Conservation (phyloP, 495 filamentous ascomycete genomes). For the Penicillium salamii region DNA sequence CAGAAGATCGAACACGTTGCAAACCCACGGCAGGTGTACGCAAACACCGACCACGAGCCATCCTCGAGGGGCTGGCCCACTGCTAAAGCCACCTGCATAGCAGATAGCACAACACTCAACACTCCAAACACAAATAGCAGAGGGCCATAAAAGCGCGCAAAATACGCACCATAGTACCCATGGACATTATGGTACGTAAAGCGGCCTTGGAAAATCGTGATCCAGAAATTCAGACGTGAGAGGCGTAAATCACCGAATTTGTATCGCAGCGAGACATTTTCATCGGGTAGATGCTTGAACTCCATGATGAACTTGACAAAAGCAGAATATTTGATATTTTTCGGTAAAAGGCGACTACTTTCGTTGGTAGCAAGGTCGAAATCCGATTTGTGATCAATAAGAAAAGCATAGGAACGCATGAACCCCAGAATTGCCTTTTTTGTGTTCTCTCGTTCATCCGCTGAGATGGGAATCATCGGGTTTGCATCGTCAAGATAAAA, state of each 20-base stretch:
- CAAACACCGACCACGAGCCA: background rate
- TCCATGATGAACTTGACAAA: background rate
- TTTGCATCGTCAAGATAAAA: background rate
- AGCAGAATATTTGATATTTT: background rate
- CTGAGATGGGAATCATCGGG: background rate
- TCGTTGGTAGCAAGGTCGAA: background rate
- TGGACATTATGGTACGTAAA: background rate
- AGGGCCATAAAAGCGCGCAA: background rate
- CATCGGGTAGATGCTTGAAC: background rate
- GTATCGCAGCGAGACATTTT: background rate
- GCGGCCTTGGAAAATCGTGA: background rate
- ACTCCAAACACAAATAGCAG: background rate
- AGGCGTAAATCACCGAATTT: background rate
- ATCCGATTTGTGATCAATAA: constrained; percentile 10
- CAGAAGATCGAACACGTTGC: background rate
- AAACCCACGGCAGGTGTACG: background rate
- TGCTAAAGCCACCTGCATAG: background rate
- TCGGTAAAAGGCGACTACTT: background rate
- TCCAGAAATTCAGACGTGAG: background rate
- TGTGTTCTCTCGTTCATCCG: background rate
- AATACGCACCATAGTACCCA: background rate
- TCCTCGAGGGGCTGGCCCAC: background rate
- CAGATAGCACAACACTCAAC: background rate
- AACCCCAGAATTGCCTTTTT: constrained; percentile 10
- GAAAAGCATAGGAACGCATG: constrained; percentile 11